A percentile compares a stretch with the other conserved stretches of the same genome.
Evolutionary conservation across 148 eudicot genomes (phyloP).

Genomic region (Rhododendron vialii): DNA sequence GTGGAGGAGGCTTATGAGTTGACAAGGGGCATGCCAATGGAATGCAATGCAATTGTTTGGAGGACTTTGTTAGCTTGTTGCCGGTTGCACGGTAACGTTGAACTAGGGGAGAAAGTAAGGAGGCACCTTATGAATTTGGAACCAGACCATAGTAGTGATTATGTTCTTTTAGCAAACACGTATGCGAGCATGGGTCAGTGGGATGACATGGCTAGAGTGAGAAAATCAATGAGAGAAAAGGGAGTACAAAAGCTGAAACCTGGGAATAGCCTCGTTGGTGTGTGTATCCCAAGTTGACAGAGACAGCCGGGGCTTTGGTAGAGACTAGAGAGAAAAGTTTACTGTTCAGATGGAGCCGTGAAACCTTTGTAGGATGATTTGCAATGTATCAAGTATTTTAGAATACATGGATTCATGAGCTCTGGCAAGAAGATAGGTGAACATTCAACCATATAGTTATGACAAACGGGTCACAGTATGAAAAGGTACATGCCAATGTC

Average conservation of each 20-base stretch:
- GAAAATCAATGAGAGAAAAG: constrained; percentile 16
- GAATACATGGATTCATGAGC: neutral
- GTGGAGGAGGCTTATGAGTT: constrained; percentile 21
- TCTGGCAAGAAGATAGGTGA: neutral
- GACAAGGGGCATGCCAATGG: constrained; percentile 19
- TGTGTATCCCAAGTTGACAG: neutral
- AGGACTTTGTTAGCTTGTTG: constrained; percentile 27
- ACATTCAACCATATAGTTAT: neutral
- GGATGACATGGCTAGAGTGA: constrained; percentile 14
- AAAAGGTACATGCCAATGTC: neutral
- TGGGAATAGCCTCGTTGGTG: constrained; percentile 17
- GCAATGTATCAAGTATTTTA: neutral
- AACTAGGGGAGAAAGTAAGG: constrained; percentile 24
- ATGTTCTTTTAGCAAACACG: constrained; percentile 28
- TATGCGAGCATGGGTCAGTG: constrained; percentile 22
- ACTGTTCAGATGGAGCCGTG: neutral
- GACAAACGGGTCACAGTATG: neutral
- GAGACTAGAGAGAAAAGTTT: neutral
- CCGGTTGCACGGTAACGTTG: constrained; percentile 16
- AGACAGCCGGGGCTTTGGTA: neutral
- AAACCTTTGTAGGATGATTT: neutral
- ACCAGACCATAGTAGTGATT: constrained; percentile 32
- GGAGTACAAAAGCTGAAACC: constrained; percentile 24
- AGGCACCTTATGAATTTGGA: constrained; percentile 23
- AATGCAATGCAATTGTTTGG: constrained; percentile 28